phyloP scores from a whole-genome alignment of 1,284 basidiomycete genomes.

The Cystobasidium sp. region DNA sequence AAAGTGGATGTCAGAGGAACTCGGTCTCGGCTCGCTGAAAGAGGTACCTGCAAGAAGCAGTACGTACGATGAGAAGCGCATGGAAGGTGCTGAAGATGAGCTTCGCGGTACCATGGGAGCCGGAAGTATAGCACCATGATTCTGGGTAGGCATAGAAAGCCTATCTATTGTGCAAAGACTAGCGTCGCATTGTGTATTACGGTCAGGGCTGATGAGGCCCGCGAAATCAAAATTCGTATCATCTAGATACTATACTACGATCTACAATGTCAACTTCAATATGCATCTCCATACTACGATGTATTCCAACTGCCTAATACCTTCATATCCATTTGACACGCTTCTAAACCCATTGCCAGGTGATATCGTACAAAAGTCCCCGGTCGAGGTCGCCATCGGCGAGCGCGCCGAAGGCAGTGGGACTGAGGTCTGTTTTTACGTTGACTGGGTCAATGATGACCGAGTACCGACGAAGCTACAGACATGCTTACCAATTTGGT shows the following conservation, averaged over 20 bases:
- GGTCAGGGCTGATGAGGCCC: background rate
- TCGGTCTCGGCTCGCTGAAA: background rate
- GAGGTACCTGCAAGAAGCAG: conserved; percentile 12
- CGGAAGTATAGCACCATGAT: conserved; percentile 38
- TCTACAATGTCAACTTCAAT: conserved; percentile 2
- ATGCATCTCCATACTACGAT: conserved; percentile 22
- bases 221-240: conserved; percentile 1
- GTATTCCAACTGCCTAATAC: background rate
- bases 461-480: background rate
- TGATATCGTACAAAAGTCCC: conserved; percentile 25
- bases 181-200: conserved; percentile 15
- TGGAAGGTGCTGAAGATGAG: conserved; percentile 29
- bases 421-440: conserved; percentile 23
- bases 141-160: background rate
- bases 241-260: conserved; percentile 31
- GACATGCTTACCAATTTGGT: conserved; percentile 59
- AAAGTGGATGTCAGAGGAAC: conserved; percentile 34
- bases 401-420: conserved; percentile 25
- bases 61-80: conserved; percentile 29
- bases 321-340: background rate
- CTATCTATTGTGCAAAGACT: conserved; percentile 7
- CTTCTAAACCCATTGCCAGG: conserved; percentile 34
- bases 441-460: background rate
- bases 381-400: conserved; percentile 17
- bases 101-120: conserved; percentile 30